Percentiles rank a stretch among this genome's conserved stretches.
phyloP scores from a whole-genome alignment of 1,284 basidiomycete species.

The Ganoderma sinense region DNA sequence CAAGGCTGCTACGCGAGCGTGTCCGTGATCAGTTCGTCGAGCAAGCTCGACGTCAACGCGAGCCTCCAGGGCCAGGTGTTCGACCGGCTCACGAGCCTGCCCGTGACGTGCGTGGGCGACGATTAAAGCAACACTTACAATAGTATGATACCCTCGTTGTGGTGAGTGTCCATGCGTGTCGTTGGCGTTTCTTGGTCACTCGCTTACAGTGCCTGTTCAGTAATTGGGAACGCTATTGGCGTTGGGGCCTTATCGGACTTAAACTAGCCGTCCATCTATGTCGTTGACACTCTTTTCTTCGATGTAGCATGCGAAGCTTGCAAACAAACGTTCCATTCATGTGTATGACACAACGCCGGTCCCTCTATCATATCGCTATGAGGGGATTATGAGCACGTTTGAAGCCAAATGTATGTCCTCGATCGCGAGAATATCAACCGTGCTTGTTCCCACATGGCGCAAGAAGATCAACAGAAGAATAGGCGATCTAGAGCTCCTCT shows the following conservation, averaged over 20 bases:
- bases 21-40: constrained; percentile 54
- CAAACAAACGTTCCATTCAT: background rate
- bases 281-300: background rate
- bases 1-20: constrained; percentile 55
- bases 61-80: constrained; percentile 50
- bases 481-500: no score
- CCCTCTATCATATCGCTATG: no score
- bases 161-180: background rate
- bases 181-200: background rate
- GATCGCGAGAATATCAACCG: no score
- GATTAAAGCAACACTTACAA: background rate
- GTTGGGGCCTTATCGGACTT: background rate
- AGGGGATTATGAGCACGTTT: background rate
- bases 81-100: constrained; percentile 38
- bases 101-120: constrained; percentile 13
- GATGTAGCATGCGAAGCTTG: background rate
- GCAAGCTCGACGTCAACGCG: constrained; percentile 52
- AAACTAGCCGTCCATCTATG: background rate
- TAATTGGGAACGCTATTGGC: background rate
- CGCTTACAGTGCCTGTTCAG: background rate
- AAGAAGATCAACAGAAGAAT: no score
- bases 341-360: background rate
- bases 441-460: no score
- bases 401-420: background rate
- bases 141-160: background rate